Evolutionary conservation across 225 moss, liverwort and hornwort genomes (phyloP), one percentile per base, ranked within the genome.

Genomic region (Ulota crispa): DNA sequence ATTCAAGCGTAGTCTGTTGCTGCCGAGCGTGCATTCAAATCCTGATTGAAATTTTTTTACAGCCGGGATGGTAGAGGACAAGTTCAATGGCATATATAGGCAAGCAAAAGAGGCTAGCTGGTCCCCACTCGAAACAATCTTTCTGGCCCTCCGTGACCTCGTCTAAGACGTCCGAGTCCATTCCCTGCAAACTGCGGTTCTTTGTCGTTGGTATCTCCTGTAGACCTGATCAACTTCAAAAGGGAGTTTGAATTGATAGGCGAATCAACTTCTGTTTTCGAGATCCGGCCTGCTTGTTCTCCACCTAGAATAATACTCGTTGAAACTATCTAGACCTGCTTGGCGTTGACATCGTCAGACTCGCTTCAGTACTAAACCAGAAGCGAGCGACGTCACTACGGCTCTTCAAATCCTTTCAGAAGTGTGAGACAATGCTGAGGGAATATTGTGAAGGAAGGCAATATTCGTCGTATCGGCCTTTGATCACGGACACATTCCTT

Each of bases 271-370:
- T 81, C 12, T 68, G 59, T 18, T 68, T 57, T 34, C 57, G 70
- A 60, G 41, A 41, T 23, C 42, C 69, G 30, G 18, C 50, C 18
- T 18, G 42, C 23, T 57, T 42, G 23, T 57, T 78, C 28, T 69
- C 57, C 23, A 30, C 57, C 31, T 23, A 47, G 50, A 76, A 28
- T 41, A 14, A 7, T 27, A 4, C 19, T 13, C 13, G 2, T 9
- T 18, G 47, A 47, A 50, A 50, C 50, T 50, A 18, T 18, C 50
- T 5, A 50, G 50, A 50, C 18, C 19, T 16, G 8, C 10, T 42
- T 67, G 55, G 56, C 75, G 81, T 75, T 81, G 81, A 81, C 81
- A 75, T 67, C 67, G 74, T 81, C 81, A 67, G 43, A 14, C 34
- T 23, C 28, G 39, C 41, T 78, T 41, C 8, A 1, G 65, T 36